A percentile compares a stretch with the other conserved stretches of the same genome.
Evolutionary conservation across 345 rosid genomes (phyloP).

Genomic region (Boechera retrofracta): DNA sequence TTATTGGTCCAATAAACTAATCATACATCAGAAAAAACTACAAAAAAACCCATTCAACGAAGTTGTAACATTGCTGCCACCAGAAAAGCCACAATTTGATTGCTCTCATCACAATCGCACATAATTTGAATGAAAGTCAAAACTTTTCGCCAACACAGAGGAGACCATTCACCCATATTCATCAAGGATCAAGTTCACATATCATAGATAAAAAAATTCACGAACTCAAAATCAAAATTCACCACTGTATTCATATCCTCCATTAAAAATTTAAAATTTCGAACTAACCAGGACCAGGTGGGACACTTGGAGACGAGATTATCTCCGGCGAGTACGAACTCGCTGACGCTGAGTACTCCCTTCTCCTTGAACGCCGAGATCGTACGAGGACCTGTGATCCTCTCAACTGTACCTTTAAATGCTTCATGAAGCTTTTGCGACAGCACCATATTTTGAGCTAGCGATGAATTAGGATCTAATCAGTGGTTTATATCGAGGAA

Average conservation of each 20-base stretch:
- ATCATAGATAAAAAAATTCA: constrained; percentile 1
- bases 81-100: constrained; percentile 1
- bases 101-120: constrained; percentile 34
- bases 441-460: constrained; percentile 54
- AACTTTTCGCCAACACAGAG: constrained; percentile 9
- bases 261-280: constrained; percentile 3
- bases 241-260: not conserved
- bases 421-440: constrained; percentile 87
- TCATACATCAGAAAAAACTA: not conserved
- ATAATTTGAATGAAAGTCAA: not conserved
- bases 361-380: constrained; percentile 97
- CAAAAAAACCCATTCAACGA: not conserved
- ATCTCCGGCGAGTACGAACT: constrained; percentile 90
- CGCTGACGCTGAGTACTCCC: constrained; percentile 95
- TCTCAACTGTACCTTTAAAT: constrained; percentile 93
- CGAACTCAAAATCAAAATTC: not conserved
- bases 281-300: constrained; percentile 93
- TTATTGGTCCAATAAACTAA: not conserved
- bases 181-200: constrained; percentile 14
- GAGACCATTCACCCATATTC: constrained; percentile 23
- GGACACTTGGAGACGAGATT: constrained; percentile 99
- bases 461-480: constrained; percentile 8
- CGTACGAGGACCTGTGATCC: constrained; percentile 87
- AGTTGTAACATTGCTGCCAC: not conserved
- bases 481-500: not conserved